phyloP scores from a whole-genome alignment of 2,329 filamentous ascomycete species.

The Alternaria consortialis region DNA sequence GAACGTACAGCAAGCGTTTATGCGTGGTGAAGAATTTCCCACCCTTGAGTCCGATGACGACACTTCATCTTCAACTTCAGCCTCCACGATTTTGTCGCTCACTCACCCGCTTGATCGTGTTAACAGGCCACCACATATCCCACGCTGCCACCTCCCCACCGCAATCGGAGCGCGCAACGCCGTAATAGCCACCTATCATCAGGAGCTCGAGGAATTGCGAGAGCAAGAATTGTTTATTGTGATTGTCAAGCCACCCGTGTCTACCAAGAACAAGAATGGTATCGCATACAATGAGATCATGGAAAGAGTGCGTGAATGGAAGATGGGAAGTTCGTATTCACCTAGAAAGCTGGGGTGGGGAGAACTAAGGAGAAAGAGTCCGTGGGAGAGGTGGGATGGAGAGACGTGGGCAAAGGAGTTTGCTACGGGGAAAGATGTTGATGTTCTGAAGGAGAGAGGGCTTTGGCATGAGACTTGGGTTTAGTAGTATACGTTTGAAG shows the following conservation, averaged over 20 bases:
- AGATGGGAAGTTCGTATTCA: constrained; percentile 9
- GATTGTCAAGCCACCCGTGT: neutral
- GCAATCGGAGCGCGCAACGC: neutral
- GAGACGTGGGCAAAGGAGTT: constrained; percentile 2
- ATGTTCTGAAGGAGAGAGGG: neutral
- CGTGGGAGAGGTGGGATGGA: constrained; percentile 20
- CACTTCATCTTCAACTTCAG: neutral
- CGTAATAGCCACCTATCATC: neutral
- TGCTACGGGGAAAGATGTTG: neutral
- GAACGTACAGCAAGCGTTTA: neutral
- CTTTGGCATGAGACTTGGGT: neutral
- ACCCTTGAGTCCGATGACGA: neutral
- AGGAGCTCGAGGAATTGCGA: neutral
- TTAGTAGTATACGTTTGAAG: neutral
- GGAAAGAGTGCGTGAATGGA: constrained; percentile 11
- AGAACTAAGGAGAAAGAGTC: neutral
- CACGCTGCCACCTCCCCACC: constrained; percentile 2
- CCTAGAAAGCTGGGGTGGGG: neutral
- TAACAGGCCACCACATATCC: neutral
- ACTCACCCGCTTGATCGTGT: neutral
- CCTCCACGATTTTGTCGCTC: neutral
- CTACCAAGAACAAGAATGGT: neutral
- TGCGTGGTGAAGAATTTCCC: neutral
- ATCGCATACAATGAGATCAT: neutral
- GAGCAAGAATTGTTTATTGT: neutral